Evolutionary conservation across 2,329 filamentous ascomycete genomes (phyloP).

Genomic region (Paraphoma chrysanthemicola): DNA sequence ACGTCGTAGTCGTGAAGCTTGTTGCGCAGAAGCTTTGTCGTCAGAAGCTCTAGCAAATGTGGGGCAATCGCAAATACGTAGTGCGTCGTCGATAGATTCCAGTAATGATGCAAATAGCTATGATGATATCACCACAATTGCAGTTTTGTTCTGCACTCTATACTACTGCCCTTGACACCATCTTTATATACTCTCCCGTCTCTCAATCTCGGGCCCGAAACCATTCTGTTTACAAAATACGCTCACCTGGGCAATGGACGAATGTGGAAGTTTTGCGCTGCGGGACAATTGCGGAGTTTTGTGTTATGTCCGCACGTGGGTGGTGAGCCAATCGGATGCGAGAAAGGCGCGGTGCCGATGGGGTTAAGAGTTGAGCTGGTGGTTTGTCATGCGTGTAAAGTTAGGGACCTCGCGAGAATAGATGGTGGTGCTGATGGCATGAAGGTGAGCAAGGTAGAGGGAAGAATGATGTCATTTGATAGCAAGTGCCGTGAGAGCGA

Average conservation of each 20-base stretch:
- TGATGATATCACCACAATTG: not conserved
- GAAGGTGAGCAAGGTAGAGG: too few relatives aligned
- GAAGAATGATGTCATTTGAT: too few relatives aligned
- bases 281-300: not conserved
- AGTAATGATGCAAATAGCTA: not conserved
- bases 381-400: too few relatives aligned
- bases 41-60: not conserved
- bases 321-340: not conserved
- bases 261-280: too few relatives aligned
- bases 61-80: not conserved
- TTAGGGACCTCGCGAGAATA: too few relatives aligned
- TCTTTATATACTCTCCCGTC: not conserved
- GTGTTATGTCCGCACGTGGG: not conserved
- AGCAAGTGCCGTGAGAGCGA: too few relatives aligned
- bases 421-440: too few relatives aligned
- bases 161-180: not conserved
- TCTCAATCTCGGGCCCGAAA: constrained; percentile 5
- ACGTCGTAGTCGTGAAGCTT: constrained; percentile 2
- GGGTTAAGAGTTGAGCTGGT: not conserved
- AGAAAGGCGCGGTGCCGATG: not conserved
- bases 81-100: not conserved
- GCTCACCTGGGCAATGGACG: too few relatives aligned
- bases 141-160: not conserved
- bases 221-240: not conserved
- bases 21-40: not conserved